These are phyloP conservation scores for Cercospora sp. DNA, from an alignment of 2,329 filamentous ascomycete species.

Conservation along the genomic window DNA sequence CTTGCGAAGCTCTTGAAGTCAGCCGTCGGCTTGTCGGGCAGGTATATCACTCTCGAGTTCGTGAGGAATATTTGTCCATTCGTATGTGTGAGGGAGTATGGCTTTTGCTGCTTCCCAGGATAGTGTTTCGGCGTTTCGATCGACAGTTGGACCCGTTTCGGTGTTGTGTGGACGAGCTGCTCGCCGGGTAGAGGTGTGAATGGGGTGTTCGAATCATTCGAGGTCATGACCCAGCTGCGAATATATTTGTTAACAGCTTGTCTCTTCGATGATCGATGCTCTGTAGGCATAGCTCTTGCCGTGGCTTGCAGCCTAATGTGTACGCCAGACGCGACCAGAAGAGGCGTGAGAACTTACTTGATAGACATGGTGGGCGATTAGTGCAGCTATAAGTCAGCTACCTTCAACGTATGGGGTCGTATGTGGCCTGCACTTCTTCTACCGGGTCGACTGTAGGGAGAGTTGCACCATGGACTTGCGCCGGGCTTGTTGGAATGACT, in stretches of 20 bases:
- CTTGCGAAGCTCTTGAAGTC: constrained; percentile 83
- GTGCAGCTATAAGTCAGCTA: not conserved
- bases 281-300: not conserved
- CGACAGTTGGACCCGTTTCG: constrained; percentile 73
- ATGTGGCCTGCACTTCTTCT: constrained; percentile 2
- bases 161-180: constrained; percentile 75
- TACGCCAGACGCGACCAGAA: not conserved
- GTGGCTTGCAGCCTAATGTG: constrained; percentile 1
- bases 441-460: not conserved
- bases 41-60: constrained; percentile 72
- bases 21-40: constrained; percentile 68
- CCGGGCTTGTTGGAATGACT: not conserved
- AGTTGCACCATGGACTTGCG: not conserved
- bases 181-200: constrained; percentile 86
- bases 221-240: constrained; percentile 87
- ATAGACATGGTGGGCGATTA: constrained; percentile 27
- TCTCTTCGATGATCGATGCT: not conserved
- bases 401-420: not conserved
- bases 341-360: constrained; percentile 24
- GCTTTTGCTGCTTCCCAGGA: constrained; percentile 58
- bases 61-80: constrained; percentile 33
- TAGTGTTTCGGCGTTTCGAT: constrained; percentile 58
- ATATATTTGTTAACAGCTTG: constrained; percentile 12
- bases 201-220: constrained; percentile 53
- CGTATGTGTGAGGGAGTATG: constrained; percentile 34